phyloP scores from a whole-genome alignment of 306 rosid species.

The barrel medic (Medicago truncatula) region MtrunA17r5.0-ANR NC_053049.1:36368501-36369000 shows the following conservation, averaged over 20 bases:
- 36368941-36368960: constrained; percentile 81
- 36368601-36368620: constrained; percentile 39
- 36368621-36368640: constrained; percentile 36
- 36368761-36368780: constrained; percentile 64
- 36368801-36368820: constrained; percentile 25
- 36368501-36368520: constrained; percentile 71
- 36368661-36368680: not conserved
- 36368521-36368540: constrained; percentile 44
- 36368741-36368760: constrained; percentile 62
- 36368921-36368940: constrained; percentile 44
- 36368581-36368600: constrained; percentile 55
- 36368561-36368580: constrained; percentile 52
- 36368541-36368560: constrained; percentile 39
- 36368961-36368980: constrained; percentile 72
- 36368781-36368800: constrained; percentile 59
- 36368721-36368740: constrained; percentile 30
- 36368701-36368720: constrained; percentile 15
- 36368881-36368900: constrained; percentile 52
- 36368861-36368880: constrained; percentile 50
- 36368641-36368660: constrained; percentile 50
- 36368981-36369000: constrained; percentile 57
- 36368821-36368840: constrained; percentile 50
- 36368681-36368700: not conserved
- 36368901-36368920: constrained; percentile 55
- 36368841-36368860: constrained; percentile 53